Base-by-base conservation (phyloP, 2,329 filamentous ascomycete genomes). In the Diaporthe sp. region DNA sequence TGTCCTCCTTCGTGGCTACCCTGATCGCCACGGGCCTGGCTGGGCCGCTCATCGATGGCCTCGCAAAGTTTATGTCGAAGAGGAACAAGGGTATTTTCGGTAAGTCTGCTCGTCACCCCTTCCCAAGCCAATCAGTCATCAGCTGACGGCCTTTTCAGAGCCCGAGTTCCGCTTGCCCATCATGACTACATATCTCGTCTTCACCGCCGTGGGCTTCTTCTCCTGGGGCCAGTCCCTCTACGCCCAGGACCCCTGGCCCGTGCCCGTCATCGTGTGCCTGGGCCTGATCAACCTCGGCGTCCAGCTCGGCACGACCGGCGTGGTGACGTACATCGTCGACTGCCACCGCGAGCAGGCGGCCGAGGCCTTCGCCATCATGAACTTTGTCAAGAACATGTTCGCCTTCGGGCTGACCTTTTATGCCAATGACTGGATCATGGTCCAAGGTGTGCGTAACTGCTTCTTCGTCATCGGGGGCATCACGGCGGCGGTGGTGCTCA, bases 351-450 rank as follows among this genome's bases (percentile, higher is more conserved):
- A 82, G 53, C 81, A 83, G 67, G 83, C 83, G 1, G 82, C 82
- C 19, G 83, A 85, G 75, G 83, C 83, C 0, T 83, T 85, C 62
- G 82, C 83, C 0, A 79, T 80, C 25, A 84, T 85, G 82, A 84
- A 83, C 74, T 85, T 84, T 68, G 74, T 83, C 58, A 85, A 85
- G 79, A 85, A 84, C 72, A 72, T 84, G 62, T 84, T 85, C 68
- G 81, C 83, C 1, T 85, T 85, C 59, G 81, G 83, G 0, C 74
- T 86, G 68, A 83, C 83, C 2, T 85, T 85, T 72, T 85, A 84
- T 71, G 79, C 81, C 77, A 85, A 84, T 62, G 81, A 82, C 57
- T 85, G 84, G 84, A 82, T 86, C 75, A 83, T 79, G 0, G 78
- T 77, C 22, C 81, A 85, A 71, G 84, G 84, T 3, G 79, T 84